phyloP scores from a whole-genome alignment of 495 filamentous ascomycete species.

The Rhypophila decipiens region DNA sequence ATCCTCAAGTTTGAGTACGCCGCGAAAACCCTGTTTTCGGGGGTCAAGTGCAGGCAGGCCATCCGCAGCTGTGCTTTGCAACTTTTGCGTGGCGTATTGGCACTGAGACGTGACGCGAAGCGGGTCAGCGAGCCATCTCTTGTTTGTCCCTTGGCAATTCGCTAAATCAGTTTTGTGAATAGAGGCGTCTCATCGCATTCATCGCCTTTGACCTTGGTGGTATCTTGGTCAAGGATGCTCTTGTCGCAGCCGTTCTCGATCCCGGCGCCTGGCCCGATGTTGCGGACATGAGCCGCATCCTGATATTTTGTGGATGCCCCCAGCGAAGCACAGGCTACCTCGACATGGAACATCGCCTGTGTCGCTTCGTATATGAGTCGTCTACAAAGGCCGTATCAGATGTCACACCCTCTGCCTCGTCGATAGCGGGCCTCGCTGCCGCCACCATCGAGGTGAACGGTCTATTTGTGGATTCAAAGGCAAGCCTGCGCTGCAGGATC shows the following conservation, averaged over 20 bases:
- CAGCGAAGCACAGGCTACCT: slow-evolving; percentile 10
- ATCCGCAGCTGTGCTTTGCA: slow-evolving; percentile 8
- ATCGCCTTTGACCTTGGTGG: slow-evolving; percentile 17
- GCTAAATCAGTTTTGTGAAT: not conserved
- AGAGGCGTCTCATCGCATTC: slow-evolving; percentile 12
- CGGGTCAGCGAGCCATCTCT: not conserved
- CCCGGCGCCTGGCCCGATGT: slow-evolving; percentile 8
- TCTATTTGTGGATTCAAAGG: not conserved
- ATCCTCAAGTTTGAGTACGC: slow-evolving; percentile 3
- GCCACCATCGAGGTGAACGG: not conserved
- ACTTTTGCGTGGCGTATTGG: slow-evolving; percentile 3
- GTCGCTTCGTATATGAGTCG: slow-evolving; percentile 6
- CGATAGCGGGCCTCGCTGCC: not conserved
- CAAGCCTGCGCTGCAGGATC: not conserved
- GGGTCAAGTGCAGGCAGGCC: slow-evolving; percentile 1
- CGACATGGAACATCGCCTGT: slow-evolving; percentile 12
- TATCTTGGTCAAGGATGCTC: slow-evolving; percentile 16
- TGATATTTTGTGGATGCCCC: slow-evolving; percentile 15
- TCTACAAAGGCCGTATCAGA: not conserved
- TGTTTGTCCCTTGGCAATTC: not conserved
- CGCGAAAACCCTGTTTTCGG: slow-evolving; percentile 5
- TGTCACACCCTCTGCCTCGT: not conserved
- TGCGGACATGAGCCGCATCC: slow-evolving; percentile 10
- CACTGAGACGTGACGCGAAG: not conserved
- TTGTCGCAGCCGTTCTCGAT: slow-evolving; percentile 5